These are phyloP conservation scores for Atalantia buxifolia DNA, from an alignment of 345 rosid species.

Conservation along the genomic window DNA sequence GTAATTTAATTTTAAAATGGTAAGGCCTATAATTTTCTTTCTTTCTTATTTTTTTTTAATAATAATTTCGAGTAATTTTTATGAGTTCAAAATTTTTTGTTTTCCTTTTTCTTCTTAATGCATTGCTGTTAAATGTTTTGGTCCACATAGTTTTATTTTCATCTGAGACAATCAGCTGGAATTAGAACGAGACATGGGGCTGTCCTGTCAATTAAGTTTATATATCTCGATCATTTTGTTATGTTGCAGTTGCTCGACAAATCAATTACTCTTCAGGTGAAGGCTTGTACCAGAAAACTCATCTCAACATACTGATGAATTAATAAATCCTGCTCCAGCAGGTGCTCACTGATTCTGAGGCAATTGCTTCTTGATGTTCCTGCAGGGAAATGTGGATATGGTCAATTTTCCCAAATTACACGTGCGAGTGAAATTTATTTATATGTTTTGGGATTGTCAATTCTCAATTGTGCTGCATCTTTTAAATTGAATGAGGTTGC, in stretches of 20 bases:
- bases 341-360: constrained; percentile 73
- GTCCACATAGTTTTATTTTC: neutral
- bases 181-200: constrained; percentile 96
- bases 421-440: constrained; percentile 1
- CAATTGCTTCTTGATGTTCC: no score
- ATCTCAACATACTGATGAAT: constrained; percentile 83
- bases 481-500: no score
- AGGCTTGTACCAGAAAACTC: constrained; percentile 84
- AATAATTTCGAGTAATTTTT: no score
- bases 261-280: constrained; percentile 46
- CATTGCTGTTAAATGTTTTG: neutral
- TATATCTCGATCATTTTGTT: constrained; percentile 48
- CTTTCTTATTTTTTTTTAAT: no score
- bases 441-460: no score
- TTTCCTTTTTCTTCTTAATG: no score
- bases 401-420: no score
- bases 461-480: no score
- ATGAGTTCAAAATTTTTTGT: no score
- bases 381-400: no score
- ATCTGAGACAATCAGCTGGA: constrained; percentile 49
- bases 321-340: constrained; percentile 65
- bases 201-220: constrained; percentile 61
- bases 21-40: no score
- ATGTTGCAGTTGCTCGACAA: constrained; percentile 3
- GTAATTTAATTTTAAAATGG: no score